A percentile compares a stretch with the other conserved stretches of the same genome.
These are phyloP conservation scores for Peniophora sp. DNA, from an alignment of 1,284 basidiomycete species.

Conservation along the genomic window DNA sequence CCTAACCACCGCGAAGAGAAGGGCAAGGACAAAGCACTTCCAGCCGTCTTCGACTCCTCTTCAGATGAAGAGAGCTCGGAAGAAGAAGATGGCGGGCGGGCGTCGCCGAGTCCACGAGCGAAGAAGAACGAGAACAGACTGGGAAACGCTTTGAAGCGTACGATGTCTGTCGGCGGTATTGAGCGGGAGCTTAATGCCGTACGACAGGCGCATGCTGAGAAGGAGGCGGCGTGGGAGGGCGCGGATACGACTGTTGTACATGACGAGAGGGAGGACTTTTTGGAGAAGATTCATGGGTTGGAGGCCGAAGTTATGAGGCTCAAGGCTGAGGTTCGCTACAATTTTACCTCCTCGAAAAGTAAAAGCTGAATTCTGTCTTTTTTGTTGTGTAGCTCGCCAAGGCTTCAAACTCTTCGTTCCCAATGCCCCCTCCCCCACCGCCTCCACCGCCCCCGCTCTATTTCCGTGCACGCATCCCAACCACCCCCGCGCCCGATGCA, in stretches of 20 bases:
- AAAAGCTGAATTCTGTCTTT: slow-evolving; percentile 29
- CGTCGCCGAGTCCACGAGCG: too few relatives aligned
- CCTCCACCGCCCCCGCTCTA: slow-evolving; percentile 32
- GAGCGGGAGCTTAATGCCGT: not conserved
- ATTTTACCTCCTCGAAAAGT: not conserved
- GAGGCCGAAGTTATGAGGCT: slow-evolving; percentile 60
- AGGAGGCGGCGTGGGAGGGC: slow-evolving; percentile 29
- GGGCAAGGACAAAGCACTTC: slow-evolving; percentile 41
- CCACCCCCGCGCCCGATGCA: slow-evolving; percentile 23
- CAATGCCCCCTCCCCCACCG: slow-evolving; percentile 37
- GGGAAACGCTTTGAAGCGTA: too few relatives aligned
- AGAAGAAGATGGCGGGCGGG: too few relatives aligned
- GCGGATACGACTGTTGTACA: slow-evolving; percentile 14
- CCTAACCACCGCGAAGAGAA: slow-evolving; percentile 20
- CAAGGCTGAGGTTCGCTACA: slow-evolving; percentile 48
- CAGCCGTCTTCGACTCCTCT: too few relatives aligned
- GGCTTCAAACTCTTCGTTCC: slow-evolving; percentile 14
- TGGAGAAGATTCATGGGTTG: slow-evolving; percentile 52
- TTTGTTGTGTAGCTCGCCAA: slow-evolving; percentile 28
- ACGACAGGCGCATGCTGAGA: slow-evolving; percentile 32
- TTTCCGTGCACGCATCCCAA: slow-evolving; percentile 6
- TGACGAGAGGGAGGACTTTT: slow-evolving; percentile 43
- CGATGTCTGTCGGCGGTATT: not conserved
- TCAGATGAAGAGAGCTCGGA: too few relatives aligned
- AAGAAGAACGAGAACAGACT: too few relatives aligned